Base-by-base conservation (phyloP, 2,329 filamentous ascomycete species). In the Colletotrichum costaricense region DNA sequence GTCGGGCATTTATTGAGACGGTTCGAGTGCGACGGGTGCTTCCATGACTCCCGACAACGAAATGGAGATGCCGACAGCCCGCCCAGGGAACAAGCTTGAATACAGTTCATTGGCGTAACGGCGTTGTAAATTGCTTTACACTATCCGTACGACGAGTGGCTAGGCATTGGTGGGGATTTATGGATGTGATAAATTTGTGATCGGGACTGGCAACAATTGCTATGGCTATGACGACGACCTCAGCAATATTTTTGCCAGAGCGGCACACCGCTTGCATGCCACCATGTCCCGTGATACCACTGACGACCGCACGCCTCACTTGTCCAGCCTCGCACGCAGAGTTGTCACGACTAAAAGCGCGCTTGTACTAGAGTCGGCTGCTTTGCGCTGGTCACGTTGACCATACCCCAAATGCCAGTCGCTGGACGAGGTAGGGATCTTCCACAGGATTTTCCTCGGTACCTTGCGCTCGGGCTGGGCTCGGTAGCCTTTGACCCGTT, bases 401-500 rank as follows among this genome's bases (percentile, higher is more conserved):
- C 56, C 54, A 59, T 26, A 14, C 42, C 28, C 14, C 55, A 60
- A 54, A 60, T n/a, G 19, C 30, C 62, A 59, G 26, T 57, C n/a
- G 46, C 22, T 38, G n/a, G 30, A 22, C 12, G 49, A 35, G 58
- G 69, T 16, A 58, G 33, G 52, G 69, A 67, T 69, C 58, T 63
- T 22, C 33, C n/a, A 14, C n/a, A 52, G 42, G 42, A 63, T 35
- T 24, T 12, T 46, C 52, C 35, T 58, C 57, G 30, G 58, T 22
- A 54, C 14, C 26, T 56, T 55, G 52, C 38, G 69, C 65, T 63
- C 30, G 42, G 64, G 64, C 57, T 67, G 54, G 24, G 22, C 24
- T 71, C 68, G 68, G 68, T 56, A 60, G 68, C 56, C 63, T 60
- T 71, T 71, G 68, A 67, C 68, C 68, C 78, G 74, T 83, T 84